Evolutionary conservation across 768 basidiomycete genomes (phyloP), one percentile per base, ranked within the genome.

Genomic region (Thelephora ganbajun): DNA sequence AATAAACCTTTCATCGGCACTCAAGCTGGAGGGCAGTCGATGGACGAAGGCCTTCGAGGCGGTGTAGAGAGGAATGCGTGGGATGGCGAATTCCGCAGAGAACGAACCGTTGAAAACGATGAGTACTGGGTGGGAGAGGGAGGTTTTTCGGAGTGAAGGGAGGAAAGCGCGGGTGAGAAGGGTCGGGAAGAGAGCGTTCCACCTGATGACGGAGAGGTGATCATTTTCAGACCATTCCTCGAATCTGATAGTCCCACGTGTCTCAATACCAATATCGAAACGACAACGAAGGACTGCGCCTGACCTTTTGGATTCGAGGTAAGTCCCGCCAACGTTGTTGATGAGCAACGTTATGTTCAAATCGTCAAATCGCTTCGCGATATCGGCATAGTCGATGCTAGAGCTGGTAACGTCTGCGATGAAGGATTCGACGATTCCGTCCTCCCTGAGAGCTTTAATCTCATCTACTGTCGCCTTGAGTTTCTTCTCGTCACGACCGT

Each of bases 151-250:
- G 13, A 61, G 57, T 16, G 53, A 48, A 6, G 60, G 60, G 20
- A 61, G 58, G 36, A 61, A 51, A 11, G 53, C 57, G 41, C 60
- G 60, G 11, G 57, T 55, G 45, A 61, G 56, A 48, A 57, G 45
- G 44, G 57, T 51, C 1, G 58, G 52, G 56, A 61, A 61, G 37
- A 54, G 45, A 1, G 52, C 50, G 50, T 57, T 58, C 35, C 48
- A 37, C 43, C 44, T 51, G 37, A 59, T 37, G 41, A 55, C 45
- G 36, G 39, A 30, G 22, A 56, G 46, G 33, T 59, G 48, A 30
- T 50, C 48, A 2, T 50, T 43, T 34, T 53, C 54, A 6, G 50
- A 41, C 20, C 50, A 50, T 1, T 46, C 51, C 43, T 61, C 58
- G 36, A 58, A 41, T 12, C 60, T 61, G 26, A 33, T 2, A 2